Evolutionary conservation across 2,329 filamentous ascomycete species (phyloP).

Genomic region (Penicillium olsonii): DNA sequence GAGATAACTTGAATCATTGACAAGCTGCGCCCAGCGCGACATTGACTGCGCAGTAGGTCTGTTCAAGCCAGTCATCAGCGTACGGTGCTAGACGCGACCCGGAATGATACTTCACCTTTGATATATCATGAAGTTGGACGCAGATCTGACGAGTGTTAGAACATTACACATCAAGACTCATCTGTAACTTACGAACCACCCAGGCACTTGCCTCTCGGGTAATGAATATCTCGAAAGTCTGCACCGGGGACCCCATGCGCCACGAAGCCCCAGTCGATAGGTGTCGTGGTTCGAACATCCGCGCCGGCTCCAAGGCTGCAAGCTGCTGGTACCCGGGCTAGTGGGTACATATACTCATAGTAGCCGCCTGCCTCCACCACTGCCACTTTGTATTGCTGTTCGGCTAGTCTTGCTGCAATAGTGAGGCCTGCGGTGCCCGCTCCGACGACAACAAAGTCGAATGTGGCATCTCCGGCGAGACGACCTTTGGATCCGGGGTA

Average conservation of each 20-base stretch:
- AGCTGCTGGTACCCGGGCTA: constrained; percentile 48
- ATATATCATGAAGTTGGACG: constrained; percentile 37
- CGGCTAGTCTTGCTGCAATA: constrained; percentile 55
- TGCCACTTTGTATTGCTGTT: constrained; percentile 46
- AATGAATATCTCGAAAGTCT: constrained; percentile 43
- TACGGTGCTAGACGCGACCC: not conserved
- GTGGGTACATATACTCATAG: constrained; percentile 56
- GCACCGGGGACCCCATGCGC: constrained; percentile 49
- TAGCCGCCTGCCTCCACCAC: constrained; percentile 47
- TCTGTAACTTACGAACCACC: constrained; percentile 29
- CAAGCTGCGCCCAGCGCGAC: constrained; percentile 35
- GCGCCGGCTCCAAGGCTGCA: constrained; percentile 26
- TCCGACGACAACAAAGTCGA: constrained; percentile 37
- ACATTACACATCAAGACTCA: not conserved
- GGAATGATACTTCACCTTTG: constrained; percentile 24
- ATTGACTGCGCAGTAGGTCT: constrained; percentile 31
- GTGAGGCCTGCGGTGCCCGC: constrained; percentile 42
- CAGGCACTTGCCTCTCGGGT: constrained; percentile 30
- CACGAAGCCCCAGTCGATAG: constrained; percentile 52
- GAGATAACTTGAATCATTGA: constrained; percentile 34
- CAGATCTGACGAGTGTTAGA: constrained; percentile 25
- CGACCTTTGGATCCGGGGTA: not conserved
- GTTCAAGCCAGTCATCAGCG: not conserved
- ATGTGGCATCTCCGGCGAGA: constrained; percentile 12
- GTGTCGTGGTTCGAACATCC: constrained; percentile 39